Evolutionary conservation across 305 asterid species (phyloP).

Genomic region (Solanum hybrid): DNA sequence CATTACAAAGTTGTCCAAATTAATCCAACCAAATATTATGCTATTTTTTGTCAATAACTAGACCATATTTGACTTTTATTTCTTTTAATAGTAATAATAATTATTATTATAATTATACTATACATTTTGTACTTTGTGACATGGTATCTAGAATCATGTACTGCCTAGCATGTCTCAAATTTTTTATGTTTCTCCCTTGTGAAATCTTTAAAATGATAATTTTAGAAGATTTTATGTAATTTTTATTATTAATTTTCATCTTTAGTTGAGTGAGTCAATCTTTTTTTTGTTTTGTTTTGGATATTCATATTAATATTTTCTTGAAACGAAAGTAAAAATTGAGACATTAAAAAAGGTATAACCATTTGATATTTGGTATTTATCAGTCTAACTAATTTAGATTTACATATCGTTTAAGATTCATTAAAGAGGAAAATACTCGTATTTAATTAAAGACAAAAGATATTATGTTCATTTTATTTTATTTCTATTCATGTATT

Average conservation of each 20-base stretch:
- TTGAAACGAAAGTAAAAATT: not conserved
- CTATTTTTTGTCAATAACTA: conserved; percentile 25
- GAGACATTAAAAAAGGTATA: not conserved
- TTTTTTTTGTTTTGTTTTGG: not conserved
- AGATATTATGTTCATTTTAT: not conserved
- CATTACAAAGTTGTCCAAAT: not conserved
- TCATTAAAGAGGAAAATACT: not conserved
- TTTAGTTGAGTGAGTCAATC: not conserved
- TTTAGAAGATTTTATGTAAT: not conserved
- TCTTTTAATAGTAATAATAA: not conserved
- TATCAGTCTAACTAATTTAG: not conserved
- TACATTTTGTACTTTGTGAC: not conserved
- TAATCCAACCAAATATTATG: conserved; percentile 14
- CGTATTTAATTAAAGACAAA: too few species aligned
- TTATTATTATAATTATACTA: not conserved
- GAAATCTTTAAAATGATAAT: not conserved
- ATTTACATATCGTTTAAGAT: not conserved
- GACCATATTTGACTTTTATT: conserved; percentile 30
- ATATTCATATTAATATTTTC: not conserved
- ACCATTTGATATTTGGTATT: not conserved
- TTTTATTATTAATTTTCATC: not conserved
- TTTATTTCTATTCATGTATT: not conserved
- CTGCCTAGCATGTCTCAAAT: conserved; percentile 1
- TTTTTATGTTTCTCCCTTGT: not conserved
- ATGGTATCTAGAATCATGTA: not conserved